Evolutionary conservation across 805 yeast genomes (phyloP), one percentile per base, ranked within the genome.

Genomic region (Vanderwaltozyma yarrowii): DNA sequence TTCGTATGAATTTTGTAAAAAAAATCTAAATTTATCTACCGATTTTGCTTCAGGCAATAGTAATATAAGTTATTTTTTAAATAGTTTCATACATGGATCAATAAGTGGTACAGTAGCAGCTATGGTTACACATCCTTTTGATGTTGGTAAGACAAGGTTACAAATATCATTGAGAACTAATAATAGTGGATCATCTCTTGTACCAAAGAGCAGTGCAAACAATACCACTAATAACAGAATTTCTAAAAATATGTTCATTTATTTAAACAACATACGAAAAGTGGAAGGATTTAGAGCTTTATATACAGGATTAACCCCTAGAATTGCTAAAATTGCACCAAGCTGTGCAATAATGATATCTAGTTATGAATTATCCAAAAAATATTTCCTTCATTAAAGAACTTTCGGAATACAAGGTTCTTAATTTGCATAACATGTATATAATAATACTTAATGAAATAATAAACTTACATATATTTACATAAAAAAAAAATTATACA

Each of bases 321-420:
- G 98, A 46, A 73, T 89, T 7, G 62, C 89, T 58, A 92, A 92
- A 56, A 82, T 92, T 20, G 95, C 96, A 0, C 97, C 98, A 10
- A 79, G 96, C 13, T 92, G 98, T 70, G 98, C 98, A 2, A 89
- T 92, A 28, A 92, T 92, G 98, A 87, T 92, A 32, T 85, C 96
- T 11, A 80, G 92, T 29, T 92, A 92, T 57, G 98, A 92, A 58
- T 66, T 88, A 32, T 82, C 94, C 20, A 92, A 92, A 26, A 36
- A 31, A 25, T 16, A n/a, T 9, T 36, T 36, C 21, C 18, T 23
- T 12, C n/a, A 20, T 17, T 28, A 28, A 28, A 28, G 6, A 28
- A 21, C 14, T 17, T 17, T 17, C 8, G 13, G 13, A 5, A n/a
- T 7, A n/a, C 7, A 5, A 5, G 13, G 14, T 18, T 18, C 18